Conservation (phyloP, 257 asterid genomes). For the Vinca minor region DNA sequence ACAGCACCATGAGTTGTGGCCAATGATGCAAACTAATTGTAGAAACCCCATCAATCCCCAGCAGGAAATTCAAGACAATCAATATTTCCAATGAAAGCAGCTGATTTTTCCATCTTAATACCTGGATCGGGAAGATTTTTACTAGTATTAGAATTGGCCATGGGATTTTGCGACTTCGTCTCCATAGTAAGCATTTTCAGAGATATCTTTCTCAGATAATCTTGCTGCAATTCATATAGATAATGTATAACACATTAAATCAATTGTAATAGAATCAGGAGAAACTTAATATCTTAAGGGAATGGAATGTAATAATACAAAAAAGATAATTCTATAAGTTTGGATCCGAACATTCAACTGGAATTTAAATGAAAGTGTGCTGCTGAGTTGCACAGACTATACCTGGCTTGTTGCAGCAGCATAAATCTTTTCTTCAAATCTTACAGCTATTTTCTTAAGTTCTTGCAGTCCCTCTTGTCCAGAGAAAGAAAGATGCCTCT, state of each 20-base stretch:
- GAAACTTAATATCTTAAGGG: not conserved
- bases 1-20: not conserved
- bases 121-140: slow-evolving; percentile 60
- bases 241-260: slow-evolving; percentile 7
- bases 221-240: slow-evolving; percentile 43
- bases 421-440: slow-evolving; percentile 81
- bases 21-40: not conserved
- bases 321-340: not conserved
- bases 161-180: slow-evolving; percentile 56
- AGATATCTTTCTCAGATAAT: slow-evolving; percentile 78
- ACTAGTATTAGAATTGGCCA: slow-evolving; percentile 45
- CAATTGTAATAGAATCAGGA: not conserved
- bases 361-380: slow-evolving; percentile 9
- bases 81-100: not conserved
- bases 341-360: slow-evolving; percentile 20
- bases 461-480: slow-evolving; percentile 74
- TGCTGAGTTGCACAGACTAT: slow-evolving; percentile 5
- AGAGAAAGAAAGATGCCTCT: slow-evolving; percentile 81
- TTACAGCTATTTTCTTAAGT: slow-evolving; percentile 72
- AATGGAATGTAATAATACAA: not conserved
- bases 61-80: not conserved
- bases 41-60: no score
- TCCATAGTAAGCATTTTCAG: slow-evolving; percentile 83
- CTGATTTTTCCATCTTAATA: slow-evolving; percentile 16
- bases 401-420: slow-evolving; percentile 80